phyloP scores from a whole-genome alignment of 2,329 filamentous ascomycete genomes.

The Sphaerostilbella broomeana region DNA sequence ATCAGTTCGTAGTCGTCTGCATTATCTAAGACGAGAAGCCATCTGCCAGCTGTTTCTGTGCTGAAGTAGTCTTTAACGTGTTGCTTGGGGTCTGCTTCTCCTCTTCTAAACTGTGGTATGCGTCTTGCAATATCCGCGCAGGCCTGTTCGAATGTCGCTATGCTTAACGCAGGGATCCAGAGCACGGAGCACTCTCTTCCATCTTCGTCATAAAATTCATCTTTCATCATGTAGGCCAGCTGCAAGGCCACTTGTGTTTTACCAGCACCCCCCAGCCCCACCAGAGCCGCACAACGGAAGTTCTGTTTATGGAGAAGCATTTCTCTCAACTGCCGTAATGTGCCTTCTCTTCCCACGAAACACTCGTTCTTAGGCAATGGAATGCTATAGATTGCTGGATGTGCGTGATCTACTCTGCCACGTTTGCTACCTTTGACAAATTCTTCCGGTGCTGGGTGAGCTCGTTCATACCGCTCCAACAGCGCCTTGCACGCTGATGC shows the following conservation, averaged over 20 bases:
- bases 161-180: conserved; percentile 35
- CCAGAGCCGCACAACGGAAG: conserved; percentile 24
- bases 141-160: conserved; percentile 30
- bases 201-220: conserved; percentile 27
- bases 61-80: conserved; percentile 41
- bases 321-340: conserved; percentile 15
- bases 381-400: conserved; percentile 4
- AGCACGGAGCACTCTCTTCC: conserved; percentile 31
- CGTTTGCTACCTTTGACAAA: neutral
- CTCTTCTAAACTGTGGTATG: conserved; percentile 24
- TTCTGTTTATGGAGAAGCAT: conserved; percentile 10
- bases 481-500: conserved; percentile 18
- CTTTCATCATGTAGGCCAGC: conserved; percentile 32
- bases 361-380: conserved; percentile 15
- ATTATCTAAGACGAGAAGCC: conserved; percentile 24
- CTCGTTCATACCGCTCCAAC: conserved; percentile 4
- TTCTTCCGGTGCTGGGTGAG: neutral
- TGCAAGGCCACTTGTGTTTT: conserved; percentile 35
- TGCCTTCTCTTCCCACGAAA: conserved; percentile 19
- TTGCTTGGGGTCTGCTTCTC: conserved; percentile 47
- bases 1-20: conserved; percentile 30
- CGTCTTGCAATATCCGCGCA: conserved; percentile 25
- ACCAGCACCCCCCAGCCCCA: conserved; percentile 33
- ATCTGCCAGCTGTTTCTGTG: conserved; percentile 20
- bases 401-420: neutral